These are phyloP conservation scores for Aspergillus sp. DNA, from an alignment of 2,329 filamentous ascomycete genomes.

Conservation along the genomic window DNA sequence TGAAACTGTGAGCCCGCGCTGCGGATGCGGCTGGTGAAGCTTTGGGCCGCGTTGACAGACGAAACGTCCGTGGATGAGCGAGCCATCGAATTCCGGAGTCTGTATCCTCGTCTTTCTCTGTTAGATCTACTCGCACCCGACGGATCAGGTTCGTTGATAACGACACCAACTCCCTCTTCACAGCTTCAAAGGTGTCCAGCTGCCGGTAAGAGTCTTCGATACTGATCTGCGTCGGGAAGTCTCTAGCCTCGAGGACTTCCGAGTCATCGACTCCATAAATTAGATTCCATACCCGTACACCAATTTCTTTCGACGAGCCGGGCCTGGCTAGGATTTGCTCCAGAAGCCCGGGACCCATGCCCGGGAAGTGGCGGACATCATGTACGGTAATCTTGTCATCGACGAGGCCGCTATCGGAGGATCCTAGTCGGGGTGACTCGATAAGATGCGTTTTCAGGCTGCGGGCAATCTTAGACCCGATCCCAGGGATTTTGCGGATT, in stretches of 20 bases:
- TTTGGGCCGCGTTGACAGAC: slow-evolving; percentile 65
- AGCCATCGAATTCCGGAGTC: slow-evolving; percentile 50
- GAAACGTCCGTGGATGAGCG: slow-evolving; percentile 70
- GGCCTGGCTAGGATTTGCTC: slow-evolving; percentile 61
- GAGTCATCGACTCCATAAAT: slow-evolving; percentile 71
- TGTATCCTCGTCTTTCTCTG: slow-evolving; percentile 42
- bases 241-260: slow-evolving; percentile 61
- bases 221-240: slow-evolving; percentile 77
- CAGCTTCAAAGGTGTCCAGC: slow-evolving; percentile 54
- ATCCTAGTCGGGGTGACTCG: slow-evolving; percentile 19
- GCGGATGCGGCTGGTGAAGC: slow-evolving; percentile 44
- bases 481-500: slow-evolving; percentile 72
- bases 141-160: slow-evolving; percentile 62
- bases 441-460: slow-evolving; percentile 55
- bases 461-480: slow-evolving; percentile 70
- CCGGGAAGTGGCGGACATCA: slow-evolving; percentile 54
- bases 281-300: slow-evolving; percentile 63
- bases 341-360: slow-evolving; percentile 55
- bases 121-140: slow-evolving; percentile 69
- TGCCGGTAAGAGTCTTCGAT: slow-evolving; percentile 86
- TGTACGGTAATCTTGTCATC: slow-evolving; percentile 54
- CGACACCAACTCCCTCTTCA: slow-evolving; percentile 58
- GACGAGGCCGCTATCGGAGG: slow-evolving; percentile 17
- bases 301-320: slow-evolving; percentile 62
- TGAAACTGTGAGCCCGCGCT: slow-evolving; percentile 50